Evolutionary conservation across 768 basidiomycete genomes (phyloP), one percentile per base, ranked within the genome.

Genomic region (Trametopsis cervina): DNA sequence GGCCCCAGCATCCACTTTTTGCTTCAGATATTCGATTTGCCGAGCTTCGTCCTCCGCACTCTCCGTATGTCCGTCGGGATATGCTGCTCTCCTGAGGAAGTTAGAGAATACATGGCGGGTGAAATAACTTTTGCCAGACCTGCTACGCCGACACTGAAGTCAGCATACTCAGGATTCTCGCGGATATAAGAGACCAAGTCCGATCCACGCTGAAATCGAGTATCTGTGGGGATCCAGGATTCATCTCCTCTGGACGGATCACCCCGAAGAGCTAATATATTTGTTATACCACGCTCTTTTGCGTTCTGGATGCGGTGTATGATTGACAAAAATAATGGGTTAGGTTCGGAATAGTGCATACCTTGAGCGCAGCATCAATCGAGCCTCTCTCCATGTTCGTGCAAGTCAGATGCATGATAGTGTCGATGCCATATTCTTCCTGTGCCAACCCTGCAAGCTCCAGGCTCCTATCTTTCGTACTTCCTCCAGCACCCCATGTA

Each of bases 401-500:
- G 70, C 95, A 98, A 5, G 95, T 97, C 55, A 99, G 65, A 69
- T 99, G 96, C 62, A 99, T 72, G 52, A 96, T 78, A 1, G 91
- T 93, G 56, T 96, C 89, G 38, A 94, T 69, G 1, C 77, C 81
- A 64, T 89, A 77, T 47, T 82, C 78, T 15, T 71, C 68, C 63
- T 92, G 89, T 1, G 80, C 80, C 46, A 90, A 66, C 10, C 77
- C 78, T 0, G 93, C 94, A 2, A 99, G 77, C 54, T 94, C 92
- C 35, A 99, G 70, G 60, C 82, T 89, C 25, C 87, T 76, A 26
- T 93, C 88, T 56, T 79, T 90, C 0, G 95, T 98, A 5, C 83
- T 81, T 2, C 96, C 95, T 9, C 96, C 95, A 0, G 96, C 95
- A 38, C 96, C 96, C 96, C 96, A 98, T 58, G 96, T 98, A 18